These are phyloP conservation scores for Penicillium freii DNA, from an alignment of 2,329 filamentous ascomycete species.

Conservation along the genomic window DNA sequence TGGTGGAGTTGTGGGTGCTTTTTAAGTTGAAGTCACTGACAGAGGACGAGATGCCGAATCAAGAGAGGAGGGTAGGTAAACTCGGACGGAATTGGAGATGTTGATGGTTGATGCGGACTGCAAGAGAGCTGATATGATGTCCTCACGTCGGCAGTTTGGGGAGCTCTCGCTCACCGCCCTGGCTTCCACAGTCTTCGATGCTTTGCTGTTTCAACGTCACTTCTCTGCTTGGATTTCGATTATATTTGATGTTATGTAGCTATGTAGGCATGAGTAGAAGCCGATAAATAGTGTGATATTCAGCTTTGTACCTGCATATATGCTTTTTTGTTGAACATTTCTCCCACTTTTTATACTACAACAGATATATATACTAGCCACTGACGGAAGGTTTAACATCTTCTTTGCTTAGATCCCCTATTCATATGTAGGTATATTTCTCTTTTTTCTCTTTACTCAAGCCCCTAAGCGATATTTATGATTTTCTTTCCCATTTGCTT, in stretches of 20 bases:
- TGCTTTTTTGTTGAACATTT: background rate
- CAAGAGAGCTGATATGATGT: slow-evolving; percentile 15
- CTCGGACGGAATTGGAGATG: slow-evolving; percentile 9
- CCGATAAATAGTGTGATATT: too few species aligned
- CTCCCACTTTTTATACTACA: background rate
- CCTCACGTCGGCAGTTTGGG: slow-evolving; percentile 10
- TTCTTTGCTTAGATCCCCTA: too few species aligned
- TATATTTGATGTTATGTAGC: background rate
- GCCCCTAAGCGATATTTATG: too few species aligned
- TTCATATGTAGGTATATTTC: too few species aligned
- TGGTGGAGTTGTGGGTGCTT: slow-evolving; percentile 42
- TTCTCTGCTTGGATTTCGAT: background rate
- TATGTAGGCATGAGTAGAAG: background rate
- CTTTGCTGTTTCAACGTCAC: background rate
- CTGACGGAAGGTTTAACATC: fast-evolving
- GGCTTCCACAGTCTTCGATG: slow-evolving; percentile 4
- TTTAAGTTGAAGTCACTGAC: background rate
- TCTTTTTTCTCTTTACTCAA: too few species aligned
- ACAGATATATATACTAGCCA: background rate
- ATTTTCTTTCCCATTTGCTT: too few species aligned
- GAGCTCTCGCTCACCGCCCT: slow-evolving; percentile 12
- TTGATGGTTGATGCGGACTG: slow-evolving; percentile 12
- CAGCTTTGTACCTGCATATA: background rate
- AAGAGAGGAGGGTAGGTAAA: slow-evolving; percentile 7
- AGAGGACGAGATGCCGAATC: slow-evolving; percentile 1